These are phyloP conservation scores for Blepharisma stoltei DNA, from an alignment of 73 alveolate genomes.

Conservation along the genomic window DNA sequence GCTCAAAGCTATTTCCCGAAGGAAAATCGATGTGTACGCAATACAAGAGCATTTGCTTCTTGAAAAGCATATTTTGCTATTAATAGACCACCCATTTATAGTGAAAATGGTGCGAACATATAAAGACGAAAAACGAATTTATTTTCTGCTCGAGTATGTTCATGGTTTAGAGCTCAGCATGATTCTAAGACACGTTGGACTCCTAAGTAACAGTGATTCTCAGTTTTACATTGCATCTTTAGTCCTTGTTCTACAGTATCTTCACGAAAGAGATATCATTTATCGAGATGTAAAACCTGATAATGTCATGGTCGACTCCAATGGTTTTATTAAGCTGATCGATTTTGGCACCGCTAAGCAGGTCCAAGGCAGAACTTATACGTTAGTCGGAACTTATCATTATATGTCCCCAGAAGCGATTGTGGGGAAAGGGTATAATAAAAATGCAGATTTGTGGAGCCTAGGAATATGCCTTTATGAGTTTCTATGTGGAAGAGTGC, in stretches of 20 bases:
- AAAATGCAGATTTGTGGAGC: constrained; percentile 74
- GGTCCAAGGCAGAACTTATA: constrained; percentile 37
- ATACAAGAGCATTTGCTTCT: constrained; percentile 56
- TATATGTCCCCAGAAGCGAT: constrained; percentile 80
- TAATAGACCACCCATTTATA: constrained; percentile 71
- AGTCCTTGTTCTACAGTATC: constrained; percentile 56
- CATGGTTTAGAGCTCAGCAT: constrained; percentile 68
- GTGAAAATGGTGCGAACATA: constrained; percentile 59
- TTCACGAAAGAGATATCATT: constrained; percentile 57
- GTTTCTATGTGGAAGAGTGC: constrained; percentile 49
- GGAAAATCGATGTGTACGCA: constrained; percentile 53
- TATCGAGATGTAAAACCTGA: constrained; percentile 78
- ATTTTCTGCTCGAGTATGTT: constrained; percentile 64
- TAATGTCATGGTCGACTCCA: constrained; percentile 68
- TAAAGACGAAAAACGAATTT: constrained; percentile 63
- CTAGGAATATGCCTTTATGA: constrained; percentile 62
- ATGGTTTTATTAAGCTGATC: constrained; percentile 61
- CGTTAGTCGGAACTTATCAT: constrained; percentile 59
- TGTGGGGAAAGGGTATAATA: constrained; percentile 62
- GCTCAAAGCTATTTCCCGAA: constrained; percentile 62
- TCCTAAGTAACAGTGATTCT: constrained; percentile 47
- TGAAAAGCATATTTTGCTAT: constrained; percentile 53
- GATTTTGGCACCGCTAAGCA: constrained; percentile 65
- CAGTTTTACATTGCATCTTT: constrained; percentile 49
- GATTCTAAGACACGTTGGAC: constrained; percentile 64